phyloP scores from a whole-genome alignment of 306 rosid species.

The Cyamopsis tetragonoloba region DNA sequence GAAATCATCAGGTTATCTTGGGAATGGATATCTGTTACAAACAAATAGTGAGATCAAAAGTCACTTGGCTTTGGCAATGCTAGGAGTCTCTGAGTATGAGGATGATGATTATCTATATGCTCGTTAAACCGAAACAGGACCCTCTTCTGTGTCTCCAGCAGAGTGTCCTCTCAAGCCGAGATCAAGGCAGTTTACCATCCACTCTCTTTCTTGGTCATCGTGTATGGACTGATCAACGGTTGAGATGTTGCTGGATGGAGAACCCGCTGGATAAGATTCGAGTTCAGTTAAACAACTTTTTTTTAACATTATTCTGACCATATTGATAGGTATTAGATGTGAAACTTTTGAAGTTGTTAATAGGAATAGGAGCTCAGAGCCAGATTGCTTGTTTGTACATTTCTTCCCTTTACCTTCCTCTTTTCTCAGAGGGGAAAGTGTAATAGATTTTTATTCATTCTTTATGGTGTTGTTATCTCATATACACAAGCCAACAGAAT shows the following conservation, averaged over 20 bases:
- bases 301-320: constrained; percentile 21
- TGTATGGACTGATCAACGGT: too few species aligned
- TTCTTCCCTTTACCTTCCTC: constrained; percentile 37
- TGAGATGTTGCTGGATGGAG: too few species aligned
- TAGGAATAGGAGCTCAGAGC: constrained; percentile 29
- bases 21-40: constrained; percentile 48
- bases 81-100: constrained; percentile 66
- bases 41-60: constrained; percentile 56
- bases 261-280: too few species aligned
- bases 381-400: constrained; percentile 24
- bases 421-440: constrained; percentile 29
- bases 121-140: too few species aligned
- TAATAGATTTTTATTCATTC: constrained; percentile 24
- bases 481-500: not conserved
- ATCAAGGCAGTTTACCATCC: too few species aligned
- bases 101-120: constrained; percentile 53
- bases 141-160: too few species aligned
- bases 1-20: constrained; percentile 51
- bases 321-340: constrained; percentile 20
- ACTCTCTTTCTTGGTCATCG: too few species aligned
- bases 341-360: constrained; percentile 35
- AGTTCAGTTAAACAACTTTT: too few species aligned
- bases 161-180: too few species aligned
- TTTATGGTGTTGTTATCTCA: too few species aligned
- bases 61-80: constrained; percentile 75